These are phyloP conservation scores for Pelargonium cotyledonis DNA, from an alignment of 441 rosid species.

Conservation along the genomic window DNA sequence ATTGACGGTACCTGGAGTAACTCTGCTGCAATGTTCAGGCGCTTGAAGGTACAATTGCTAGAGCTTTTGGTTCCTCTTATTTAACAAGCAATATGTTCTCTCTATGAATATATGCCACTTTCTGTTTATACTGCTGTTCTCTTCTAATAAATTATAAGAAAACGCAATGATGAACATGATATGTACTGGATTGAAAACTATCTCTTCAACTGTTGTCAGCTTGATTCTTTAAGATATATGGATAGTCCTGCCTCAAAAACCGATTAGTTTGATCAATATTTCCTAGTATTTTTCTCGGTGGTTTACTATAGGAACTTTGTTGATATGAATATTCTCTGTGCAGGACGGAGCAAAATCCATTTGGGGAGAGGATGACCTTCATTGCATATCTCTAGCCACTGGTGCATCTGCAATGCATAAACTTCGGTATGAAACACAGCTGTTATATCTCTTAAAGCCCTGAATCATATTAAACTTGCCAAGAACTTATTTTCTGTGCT, in stretches of 20 bases:
- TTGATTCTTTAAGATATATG: no score
- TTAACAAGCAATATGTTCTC: no score
- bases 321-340: not conserved
- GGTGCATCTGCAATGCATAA: slow-evolving; percentile 90
- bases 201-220: no score
- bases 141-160: no score
- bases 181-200: no score
- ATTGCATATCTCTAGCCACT: slow-evolving; percentile 58
- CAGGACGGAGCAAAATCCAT: slow-evolving; percentile 67
- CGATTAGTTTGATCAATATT: no score
- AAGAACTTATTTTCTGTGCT: slow-evolving; percentile 3
- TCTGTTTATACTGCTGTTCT: no score
- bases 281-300: not conserved
- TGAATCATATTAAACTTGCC: not conserved
- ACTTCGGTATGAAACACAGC: slow-evolving; percentile 47
- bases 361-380: slow-evolving; percentile 75
- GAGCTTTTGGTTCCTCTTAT: no score
- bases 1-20: slow-evolving; percentile 97
- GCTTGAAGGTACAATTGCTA: slow-evolving; percentile 49
- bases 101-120: no score
- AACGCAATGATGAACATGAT: no score
- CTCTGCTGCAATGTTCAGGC: slow-evolving; percentile 87
- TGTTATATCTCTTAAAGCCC: slow-evolving; percentile 4
- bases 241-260: no score
- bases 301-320: not conserved